Conservation (phyloP, 2,329 filamentous ascomycete genomes). For the Xylaria sp. region DNA sequence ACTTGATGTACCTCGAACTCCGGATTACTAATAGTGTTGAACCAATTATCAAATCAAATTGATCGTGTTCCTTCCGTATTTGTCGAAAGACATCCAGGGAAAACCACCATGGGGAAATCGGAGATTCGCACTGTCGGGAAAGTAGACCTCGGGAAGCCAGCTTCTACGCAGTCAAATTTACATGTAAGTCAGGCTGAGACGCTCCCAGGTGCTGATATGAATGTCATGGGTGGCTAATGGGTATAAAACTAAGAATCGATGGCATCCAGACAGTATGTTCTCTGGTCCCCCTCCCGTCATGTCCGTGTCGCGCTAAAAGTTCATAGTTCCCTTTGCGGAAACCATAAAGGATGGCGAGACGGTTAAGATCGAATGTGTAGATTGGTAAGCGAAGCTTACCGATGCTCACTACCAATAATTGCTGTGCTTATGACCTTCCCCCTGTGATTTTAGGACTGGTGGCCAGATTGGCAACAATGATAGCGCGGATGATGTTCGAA, state of each 20-base stretch:
- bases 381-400: conserved; percentile 64
- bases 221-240: conserved; percentile 1
- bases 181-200: conserved; percentile 66
- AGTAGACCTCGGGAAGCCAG: conserved; percentile 78
- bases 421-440: conserved; percentile 11
- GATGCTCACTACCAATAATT: too few species aligned
- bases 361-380: conserved; percentile 92
- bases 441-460: conserved; percentile 61
- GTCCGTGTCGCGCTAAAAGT: conserved; percentile 12
- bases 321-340: conserved; percentile 75
- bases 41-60: background rate
- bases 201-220: background rate
- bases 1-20: background rate
- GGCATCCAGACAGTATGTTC: conserved; percentile 85
- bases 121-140: conserved; percentile 77
- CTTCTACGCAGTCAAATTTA: conserved; percentile 73
- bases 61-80: background rate
- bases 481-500: conserved; percentile 85
- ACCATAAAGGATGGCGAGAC: conserved; percentile 85
- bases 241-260: conserved; percentile 72
- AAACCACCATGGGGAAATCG: conserved; percentile 50
- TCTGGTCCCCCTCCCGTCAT: background rate
- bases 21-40: background rate
- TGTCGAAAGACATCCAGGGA: background rate
- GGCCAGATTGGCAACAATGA: conserved; percentile 92